Conservation (phyloP, 495 filamentous ascomycete genomes). For the Podospora pseudocomata region DNA sequence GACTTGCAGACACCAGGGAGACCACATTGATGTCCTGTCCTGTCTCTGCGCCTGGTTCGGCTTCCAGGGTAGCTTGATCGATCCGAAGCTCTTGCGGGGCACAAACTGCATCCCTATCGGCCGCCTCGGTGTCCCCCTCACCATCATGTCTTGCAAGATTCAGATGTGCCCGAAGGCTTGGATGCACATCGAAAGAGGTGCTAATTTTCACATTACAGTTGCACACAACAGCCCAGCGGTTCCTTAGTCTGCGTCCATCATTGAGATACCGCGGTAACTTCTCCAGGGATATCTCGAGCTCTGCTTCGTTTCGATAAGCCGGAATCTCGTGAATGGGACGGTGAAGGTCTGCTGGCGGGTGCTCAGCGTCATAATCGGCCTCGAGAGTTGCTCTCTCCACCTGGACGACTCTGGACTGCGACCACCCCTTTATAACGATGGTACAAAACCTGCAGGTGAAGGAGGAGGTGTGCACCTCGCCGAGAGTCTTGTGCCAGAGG, state of each 20-base stretch:
- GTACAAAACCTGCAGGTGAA: slow-evolving; percentile 19
- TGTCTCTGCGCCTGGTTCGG: not conserved
- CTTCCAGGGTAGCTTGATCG: not conserved
- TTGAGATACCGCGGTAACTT: slow-evolving; percentile 1
- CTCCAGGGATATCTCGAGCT: slow-evolving; percentile 9
- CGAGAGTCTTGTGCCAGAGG: slow-evolving; percentile 13
- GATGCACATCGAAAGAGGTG: slow-evolving; percentile 12
- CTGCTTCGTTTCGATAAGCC: slow-evolving; percentile 12
- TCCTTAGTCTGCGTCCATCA: not conserved
- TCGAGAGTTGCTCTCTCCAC: slow-evolving; percentile 1
- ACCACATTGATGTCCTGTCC: not conserved
- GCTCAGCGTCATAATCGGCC: slow-evolving; percentile 13
- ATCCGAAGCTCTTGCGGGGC: not conserved
- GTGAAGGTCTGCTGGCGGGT: slow-evolving; percentile 20
- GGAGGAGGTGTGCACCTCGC: slow-evolving; percentile 18
- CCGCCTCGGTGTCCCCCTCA: not conserved
- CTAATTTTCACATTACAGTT: not conserved
- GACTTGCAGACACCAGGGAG: not conserved
- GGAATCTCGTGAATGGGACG: slow-evolving; percentile 17
- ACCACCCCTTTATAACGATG: slow-evolving; percentile 21
- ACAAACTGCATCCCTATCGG: not conserved
- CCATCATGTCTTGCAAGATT: not conserved
- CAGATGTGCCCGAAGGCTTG: too few relatives aligned
- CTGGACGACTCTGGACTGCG: slow-evolving; percentile 14
- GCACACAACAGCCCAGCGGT: slow-evolving; percentile 2